Evolutionary conservation across 23 red algal species (phyloP).

Genomic region (Gracilaria gracilis): DNA sequence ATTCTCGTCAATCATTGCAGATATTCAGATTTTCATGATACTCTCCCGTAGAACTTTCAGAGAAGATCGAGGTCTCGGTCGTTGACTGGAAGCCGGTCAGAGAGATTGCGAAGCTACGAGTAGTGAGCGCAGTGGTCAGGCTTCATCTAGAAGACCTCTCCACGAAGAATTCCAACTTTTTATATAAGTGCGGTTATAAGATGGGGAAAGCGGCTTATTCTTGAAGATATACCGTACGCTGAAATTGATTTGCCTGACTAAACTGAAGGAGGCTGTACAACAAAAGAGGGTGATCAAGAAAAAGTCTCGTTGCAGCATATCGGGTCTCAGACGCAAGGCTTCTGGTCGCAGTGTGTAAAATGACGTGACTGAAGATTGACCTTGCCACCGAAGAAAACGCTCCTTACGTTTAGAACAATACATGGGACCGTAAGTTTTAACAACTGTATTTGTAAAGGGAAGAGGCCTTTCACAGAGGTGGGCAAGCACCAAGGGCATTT

Average conservation of each 20-base stretch:
- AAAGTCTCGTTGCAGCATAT: background rate
- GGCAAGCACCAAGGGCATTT: too few species aligned
- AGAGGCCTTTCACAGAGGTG: too few species aligned
- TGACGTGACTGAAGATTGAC: constrained; percentile 30
- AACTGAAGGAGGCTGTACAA: constrained; percentile 71
- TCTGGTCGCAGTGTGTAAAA: constrained; percentile 40
- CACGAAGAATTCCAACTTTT: constrained; percentile 61
- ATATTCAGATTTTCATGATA: background rate
- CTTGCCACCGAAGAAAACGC: too few species aligned
- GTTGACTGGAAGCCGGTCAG: background rate
- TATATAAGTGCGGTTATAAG: constrained; percentile 73
- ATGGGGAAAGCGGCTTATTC: constrained; percentile 80
- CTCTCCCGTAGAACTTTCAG: background rate
- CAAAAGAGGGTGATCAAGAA: constrained; percentile 30
- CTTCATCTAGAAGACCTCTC: background rate
- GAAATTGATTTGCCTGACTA: constrained; percentile 77
- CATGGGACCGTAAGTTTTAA: too few species aligned
- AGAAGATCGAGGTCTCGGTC: background rate
- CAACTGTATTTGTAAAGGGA: too few species aligned
- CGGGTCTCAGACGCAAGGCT: constrained; percentile 16
- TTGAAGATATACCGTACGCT: constrained; percentile 78
- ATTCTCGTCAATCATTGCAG: constrained; percentile 54
- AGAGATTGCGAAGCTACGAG: background rate
- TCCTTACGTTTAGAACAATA: too few species aligned
- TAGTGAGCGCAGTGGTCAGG: background rate